phyloP scores from a whole-genome alignment of 768 basidiomycete species.

The Phaeotremella skinneri region DNA sequence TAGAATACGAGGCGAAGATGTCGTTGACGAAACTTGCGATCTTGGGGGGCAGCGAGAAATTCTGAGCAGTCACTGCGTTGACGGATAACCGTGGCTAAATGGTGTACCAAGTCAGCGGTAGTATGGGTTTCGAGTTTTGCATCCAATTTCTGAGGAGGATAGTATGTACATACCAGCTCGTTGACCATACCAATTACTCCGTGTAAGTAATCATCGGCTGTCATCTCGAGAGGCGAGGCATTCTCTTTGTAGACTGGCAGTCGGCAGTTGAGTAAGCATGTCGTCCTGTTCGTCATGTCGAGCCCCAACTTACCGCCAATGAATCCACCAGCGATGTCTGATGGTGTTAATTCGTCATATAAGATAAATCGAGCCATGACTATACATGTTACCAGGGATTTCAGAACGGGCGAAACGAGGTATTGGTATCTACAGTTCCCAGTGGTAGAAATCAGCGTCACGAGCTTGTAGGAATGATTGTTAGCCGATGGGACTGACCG shows the following conservation, averaged over 20 bases:
- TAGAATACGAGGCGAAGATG: slow-evolving; percentile 52
- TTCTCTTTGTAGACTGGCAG: slow-evolving; percentile 43
- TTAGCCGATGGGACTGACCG: slow-evolving; percentile 35
- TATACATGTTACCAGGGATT: slow-evolving; percentile 45
- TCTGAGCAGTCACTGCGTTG: slow-evolving; percentile 53
- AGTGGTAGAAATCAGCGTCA: slow-evolving; percentile 9
- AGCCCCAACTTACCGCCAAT: slow-evolving; percentile 49
- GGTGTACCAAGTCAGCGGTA: not conserved
- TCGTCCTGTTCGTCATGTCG: no score
- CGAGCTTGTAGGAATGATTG: not conserved
- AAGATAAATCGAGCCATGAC: slow-evolving; percentile 51
- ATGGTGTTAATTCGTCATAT: slow-evolving; percentile 46
- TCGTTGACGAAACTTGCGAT: slow-evolving; percentile 55
- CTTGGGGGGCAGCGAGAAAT: slow-evolving; percentile 51
- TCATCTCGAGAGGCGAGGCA: slow-evolving; percentile 47
- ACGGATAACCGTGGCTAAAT: slow-evolving; percentile 50
- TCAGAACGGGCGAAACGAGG: slow-evolving; percentile 32
- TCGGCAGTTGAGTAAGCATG: no score
- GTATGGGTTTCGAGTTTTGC: not conserved
- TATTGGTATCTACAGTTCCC: slow-evolving; percentile 21
- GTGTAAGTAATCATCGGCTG: slow-evolving; percentile 55
- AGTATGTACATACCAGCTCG: slow-evolving; percentile 47
- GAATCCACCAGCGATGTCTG: slow-evolving; percentile 39
- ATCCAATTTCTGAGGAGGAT: not conserved
- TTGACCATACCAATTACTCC: slow-evolving; percentile 53